Evolutionary conservation across 306 rosid species (phyloP), one percentile per base, ranked within the genome.

Genomic region (Elaeagnus macrophylla): DNA sequence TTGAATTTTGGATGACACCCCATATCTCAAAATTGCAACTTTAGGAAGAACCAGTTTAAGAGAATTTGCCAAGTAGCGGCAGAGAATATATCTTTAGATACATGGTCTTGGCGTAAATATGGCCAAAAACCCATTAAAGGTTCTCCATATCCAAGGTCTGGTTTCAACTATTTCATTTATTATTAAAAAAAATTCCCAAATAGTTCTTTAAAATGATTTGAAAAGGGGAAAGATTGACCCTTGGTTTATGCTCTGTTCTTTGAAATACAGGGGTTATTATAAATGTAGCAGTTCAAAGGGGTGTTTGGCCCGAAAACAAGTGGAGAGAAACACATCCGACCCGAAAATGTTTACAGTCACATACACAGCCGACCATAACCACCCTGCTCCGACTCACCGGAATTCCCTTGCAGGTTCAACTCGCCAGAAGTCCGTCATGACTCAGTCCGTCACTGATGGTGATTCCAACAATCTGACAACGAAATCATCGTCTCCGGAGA

Each of bases 271-370:
- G 78, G 97, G 97, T 16, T 91, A 91, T 62, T 91, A 91, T 53
- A 79, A 94, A 77, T 91, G 97, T 57, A 91, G 97, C 61, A 91
- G 95, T 64, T 91, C 97, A 48, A 90, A 90, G 67, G 95, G 97
- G 7, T 90, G 97, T 63, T 77, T 90, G 77, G 97, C 97, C 64
- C 77, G 97, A 19, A 90, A 90, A 72, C 95, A 86, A 52, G 95
- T 86, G 53, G 95, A 86, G 70, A 75, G 84, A 57, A 79, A 74
- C 78, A 83, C 83, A 79, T 74, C 93, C 67, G 86, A 83, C 73
- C 86, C 95, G 56, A 70, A 77, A 58, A 83, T 86, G 93, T 86
- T 83, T 79, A 75, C 81, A 39, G 95, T 86, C 10, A 86, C 95
- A 8, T 86, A 83, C 67, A 86, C 93, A 44, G 82, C 82, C 12